phyloP scores from a whole-genome alignment of 2,329 filamentous ascomycete species.

The Endocalyx cinctus region DNA sequence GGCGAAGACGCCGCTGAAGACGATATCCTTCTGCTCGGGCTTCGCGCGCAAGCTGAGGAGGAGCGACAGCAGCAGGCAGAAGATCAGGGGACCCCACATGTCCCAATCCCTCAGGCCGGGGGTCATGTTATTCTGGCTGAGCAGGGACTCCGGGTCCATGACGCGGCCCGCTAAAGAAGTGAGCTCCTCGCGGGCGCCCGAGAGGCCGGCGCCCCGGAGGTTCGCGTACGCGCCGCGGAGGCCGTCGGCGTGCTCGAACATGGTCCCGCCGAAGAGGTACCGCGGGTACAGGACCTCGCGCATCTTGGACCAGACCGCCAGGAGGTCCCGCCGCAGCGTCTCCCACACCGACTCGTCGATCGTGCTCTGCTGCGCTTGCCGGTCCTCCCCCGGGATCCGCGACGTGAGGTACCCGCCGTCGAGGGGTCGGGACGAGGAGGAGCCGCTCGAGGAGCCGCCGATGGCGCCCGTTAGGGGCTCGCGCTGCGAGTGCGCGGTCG shows the following conservation, averaged over 20 bases:
- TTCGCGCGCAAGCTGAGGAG: constrained; percentile 80
- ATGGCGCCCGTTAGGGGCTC: constrained; percentile 84
- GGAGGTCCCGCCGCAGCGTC: constrained; percentile 84
- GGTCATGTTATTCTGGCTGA: constrained; percentile 68
- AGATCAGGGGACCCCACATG: constrained; percentile 93
- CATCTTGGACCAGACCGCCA: constrained; percentile 97
- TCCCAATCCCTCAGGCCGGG: constrained; percentile 95
- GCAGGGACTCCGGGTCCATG: constrained; percentile 58
- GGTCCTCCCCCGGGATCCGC: constrained; percentile 87
- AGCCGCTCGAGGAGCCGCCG: constrained; percentile 53
- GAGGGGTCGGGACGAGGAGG: constrained; percentile 52
- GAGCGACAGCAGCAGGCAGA: constrained; percentile 83
- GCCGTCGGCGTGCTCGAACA: constrained; percentile 52
- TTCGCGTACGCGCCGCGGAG: constrained; percentile 59
- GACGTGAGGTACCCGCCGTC: constrained; percentile 83
- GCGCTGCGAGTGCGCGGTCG: constrained; percentile 60
- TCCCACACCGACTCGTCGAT: constrained; percentile 98
- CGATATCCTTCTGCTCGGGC: constrained; percentile 74
- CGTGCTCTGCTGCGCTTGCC: constrained; percentile 82
- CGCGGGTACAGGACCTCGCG: constrained; percentile 94
- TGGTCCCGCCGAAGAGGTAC: constrained; percentile 74
- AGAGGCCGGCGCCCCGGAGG: constrained; percentile 53
- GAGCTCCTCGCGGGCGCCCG: constrained; percentile 58
- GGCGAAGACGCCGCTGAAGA: constrained; percentile 95
- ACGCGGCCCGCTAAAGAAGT: constrained; percentile 57